These are phyloP conservation scores for Diaporthe eres DNA, from an alignment of 2,329 filamentous ascomycete species.

Conservation along the genomic window DNA sequence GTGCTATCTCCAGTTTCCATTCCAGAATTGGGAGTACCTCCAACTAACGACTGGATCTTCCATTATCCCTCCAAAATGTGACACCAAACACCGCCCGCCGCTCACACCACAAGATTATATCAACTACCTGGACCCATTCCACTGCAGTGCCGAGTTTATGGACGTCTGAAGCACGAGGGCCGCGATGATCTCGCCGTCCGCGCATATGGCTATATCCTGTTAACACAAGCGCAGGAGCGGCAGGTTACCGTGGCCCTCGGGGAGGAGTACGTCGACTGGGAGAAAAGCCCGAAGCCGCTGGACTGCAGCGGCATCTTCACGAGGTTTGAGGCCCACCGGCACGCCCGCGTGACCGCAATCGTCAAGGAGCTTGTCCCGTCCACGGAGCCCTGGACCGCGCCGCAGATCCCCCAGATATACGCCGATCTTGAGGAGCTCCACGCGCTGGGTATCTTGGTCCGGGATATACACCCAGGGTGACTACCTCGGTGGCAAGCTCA, in stretches of 20 bases:
- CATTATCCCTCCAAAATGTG: too few species aligned
- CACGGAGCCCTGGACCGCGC: background rate
- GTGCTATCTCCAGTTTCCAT: too few species aligned
- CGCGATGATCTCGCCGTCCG: background rate
- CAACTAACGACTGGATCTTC: too few species aligned
- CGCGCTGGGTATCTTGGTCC: background rate
- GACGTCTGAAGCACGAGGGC: background rate
- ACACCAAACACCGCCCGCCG: too few species aligned
- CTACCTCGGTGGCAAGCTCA: background rate
- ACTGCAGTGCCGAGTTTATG: constrained; percentile 4
- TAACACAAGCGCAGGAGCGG: background rate
- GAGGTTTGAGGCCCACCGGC: background rate
- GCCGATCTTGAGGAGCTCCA: background rate
- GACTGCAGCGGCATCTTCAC: background rate
- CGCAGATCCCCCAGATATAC: background rate
- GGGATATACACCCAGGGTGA: background rate
- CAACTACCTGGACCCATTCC: constrained; percentile 1
- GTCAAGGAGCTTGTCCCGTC: background rate
- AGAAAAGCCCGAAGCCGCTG: background rate
- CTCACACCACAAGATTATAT: background rate
- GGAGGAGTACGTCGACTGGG: background rate
- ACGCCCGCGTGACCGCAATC: background rate
- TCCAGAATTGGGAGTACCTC: too few species aligned
- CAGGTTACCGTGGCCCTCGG: background rate
- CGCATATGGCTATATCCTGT: background rate